Percentiles rank a stretch among this genome's conserved stretches.
phyloP scores from a whole-genome alignment of 805 yeast genomes.

The Myxozyma neotropica region DNA sequence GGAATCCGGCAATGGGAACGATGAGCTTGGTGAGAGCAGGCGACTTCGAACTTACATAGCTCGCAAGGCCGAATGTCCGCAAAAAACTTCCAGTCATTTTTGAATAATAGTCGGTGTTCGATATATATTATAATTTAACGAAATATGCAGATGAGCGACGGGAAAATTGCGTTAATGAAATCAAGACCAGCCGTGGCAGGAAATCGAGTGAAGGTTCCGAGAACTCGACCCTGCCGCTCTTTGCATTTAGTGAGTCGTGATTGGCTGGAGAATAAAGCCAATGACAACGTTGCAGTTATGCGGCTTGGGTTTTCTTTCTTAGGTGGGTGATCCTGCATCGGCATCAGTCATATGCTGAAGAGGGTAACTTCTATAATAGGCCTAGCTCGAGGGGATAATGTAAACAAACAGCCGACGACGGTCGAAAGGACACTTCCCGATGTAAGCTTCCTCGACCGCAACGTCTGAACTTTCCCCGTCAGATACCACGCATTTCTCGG shows the following conservation, averaged over 20 bases:
- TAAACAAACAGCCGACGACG: conserved; percentile 9
- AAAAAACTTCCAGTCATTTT: conserved; percentile 31
- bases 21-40: conserved; percentile 76
- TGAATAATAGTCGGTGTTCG: not conserved
- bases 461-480: no score
- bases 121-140: no score
- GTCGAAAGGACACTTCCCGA: not conserved
- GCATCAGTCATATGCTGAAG: not conserved
- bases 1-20: conserved; percentile 77
- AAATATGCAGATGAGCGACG: no score
- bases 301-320: no score
- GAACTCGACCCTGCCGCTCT: not conserved
- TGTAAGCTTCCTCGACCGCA: no score
- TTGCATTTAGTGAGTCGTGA: conserved; percentile 1
- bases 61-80: conserved; percentile 27
- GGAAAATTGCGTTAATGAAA: not conserved
- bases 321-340: no score
- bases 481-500: no score
- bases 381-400: not conserved
- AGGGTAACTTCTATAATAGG: not conserved
- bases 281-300: not conserved
- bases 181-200: not conserved
- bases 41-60: conserved; percentile 42
- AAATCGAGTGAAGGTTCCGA: conserved; percentile 3
- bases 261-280: not conserved